Conservation (phyloP, 768 basidiomycete species). For the Nevesoporus exiguus region DNA sequence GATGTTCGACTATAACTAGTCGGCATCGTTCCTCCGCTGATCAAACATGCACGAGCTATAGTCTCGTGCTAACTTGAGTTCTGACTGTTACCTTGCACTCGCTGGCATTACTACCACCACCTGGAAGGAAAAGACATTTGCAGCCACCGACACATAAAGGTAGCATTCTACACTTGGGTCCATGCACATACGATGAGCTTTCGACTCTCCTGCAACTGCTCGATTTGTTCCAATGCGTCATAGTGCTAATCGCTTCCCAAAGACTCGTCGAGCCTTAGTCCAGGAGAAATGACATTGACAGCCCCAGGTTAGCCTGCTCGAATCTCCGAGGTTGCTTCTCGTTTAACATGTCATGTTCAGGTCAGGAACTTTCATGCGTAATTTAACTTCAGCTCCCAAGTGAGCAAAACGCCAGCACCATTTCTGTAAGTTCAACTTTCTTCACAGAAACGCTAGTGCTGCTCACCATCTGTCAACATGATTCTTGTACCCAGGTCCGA, state of each 20-base stretch:
- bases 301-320: too few relatives aligned
- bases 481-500: background rate
- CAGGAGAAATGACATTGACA: background rate
- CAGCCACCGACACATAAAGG: too few relatives aligned
- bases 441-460: background rate
- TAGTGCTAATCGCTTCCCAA: too few relatives aligned
- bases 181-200: too few relatives aligned
- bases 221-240: too few relatives aligned
- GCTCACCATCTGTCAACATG: background rate
- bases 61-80: background rate
- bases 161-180: too few relatives aligned
- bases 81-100: too few relatives aligned
- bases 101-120: too few relatives aligned
- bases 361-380: background rate
- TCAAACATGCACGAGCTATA: constrained; percentile 1
- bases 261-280: background rate
- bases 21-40: constrained; percentile 28
- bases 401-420: background rate
- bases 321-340: background rate
- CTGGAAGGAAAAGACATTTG: too few relatives aligned
- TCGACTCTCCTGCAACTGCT: too few relatives aligned
- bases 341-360: background rate
- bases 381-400: background rate
- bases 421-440: background rate
- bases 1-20: constrained; percentile 79